Conservation (phyloP, 768 basidiomycete species). For the Serpula lacrymans region DNA sequence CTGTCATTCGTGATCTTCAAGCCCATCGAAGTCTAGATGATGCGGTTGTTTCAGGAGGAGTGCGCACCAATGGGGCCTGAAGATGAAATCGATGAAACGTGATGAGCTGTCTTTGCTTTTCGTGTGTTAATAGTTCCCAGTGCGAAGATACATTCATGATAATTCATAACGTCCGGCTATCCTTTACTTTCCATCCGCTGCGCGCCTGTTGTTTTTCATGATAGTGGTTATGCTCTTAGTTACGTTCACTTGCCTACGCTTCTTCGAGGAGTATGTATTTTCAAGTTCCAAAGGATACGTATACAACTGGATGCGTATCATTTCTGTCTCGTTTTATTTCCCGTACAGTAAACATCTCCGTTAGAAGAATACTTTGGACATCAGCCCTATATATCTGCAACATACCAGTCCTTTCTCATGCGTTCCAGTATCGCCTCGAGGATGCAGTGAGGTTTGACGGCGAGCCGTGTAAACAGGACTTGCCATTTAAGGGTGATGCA, state of each 20-base stretch:
- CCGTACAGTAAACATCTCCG: slow-evolving; percentile 22
- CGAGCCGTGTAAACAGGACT: not conserved
- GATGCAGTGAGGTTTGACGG: no score
- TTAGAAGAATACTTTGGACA: slow-evolving; percentile 19
- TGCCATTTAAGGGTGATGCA: no score
- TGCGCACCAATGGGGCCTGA: slow-evolving; percentile 28
- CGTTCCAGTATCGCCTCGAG: not conserved
- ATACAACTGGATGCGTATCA: slow-evolving; percentile 27
- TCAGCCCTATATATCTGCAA: slow-evolving; percentile 9
- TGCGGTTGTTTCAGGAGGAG: slow-evolving; percentile 24
- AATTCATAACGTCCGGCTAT: slow-evolving; percentile 16
- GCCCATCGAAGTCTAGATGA: slow-evolving; percentile 83
- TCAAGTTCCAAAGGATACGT: no score
- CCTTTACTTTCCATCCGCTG: slow-evolving; percentile 14
- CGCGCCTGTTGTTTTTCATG: slow-evolving; percentile 12
- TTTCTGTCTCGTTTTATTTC: slow-evolving; percentile 13
- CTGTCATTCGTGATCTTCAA: slow-evolving; percentile 84
- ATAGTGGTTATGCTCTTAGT: no score
- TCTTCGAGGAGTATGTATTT: slow-evolving; percentile 20
- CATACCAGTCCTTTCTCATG: slow-evolving; percentile 5
- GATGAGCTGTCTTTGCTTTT: slow-evolving; percentile 12
- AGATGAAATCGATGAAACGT: slow-evolving; percentile 9
- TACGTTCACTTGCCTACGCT: slow-evolving; percentile 12
- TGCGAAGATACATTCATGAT: slow-evolving; percentile 10
- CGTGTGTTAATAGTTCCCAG: slow-evolving; percentile 20